phyloP scores from a whole-genome alignment of 768 basidiomycete species.

The Russula abietina region DNA sequence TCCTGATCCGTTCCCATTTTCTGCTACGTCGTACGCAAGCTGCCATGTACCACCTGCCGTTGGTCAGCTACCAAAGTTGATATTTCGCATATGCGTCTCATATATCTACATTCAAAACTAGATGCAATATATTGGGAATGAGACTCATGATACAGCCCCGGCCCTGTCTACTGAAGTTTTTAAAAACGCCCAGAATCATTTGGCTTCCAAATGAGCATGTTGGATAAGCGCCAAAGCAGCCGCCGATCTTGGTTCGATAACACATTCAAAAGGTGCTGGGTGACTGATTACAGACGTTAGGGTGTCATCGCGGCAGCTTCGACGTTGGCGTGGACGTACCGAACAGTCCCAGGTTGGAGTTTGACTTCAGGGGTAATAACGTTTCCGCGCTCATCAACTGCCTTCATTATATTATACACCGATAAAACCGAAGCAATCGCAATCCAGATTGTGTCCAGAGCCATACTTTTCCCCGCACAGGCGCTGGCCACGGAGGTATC shows the following conservation, averaged over 20 bases:
- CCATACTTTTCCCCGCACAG: conserved; percentile 22
- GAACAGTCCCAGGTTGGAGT: conserved; percentile 7
- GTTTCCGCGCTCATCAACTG: conserved; percentile 13
- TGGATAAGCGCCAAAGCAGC: conserved; percentile 19
- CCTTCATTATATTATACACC: conserved; percentile 20
- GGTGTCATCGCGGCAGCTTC: background rate
- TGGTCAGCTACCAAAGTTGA: background rate
- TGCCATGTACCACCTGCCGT: background rate
- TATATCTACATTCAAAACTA: background rate
- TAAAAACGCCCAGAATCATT: background rate
- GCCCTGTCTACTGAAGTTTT: no score
- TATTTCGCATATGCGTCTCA: background rate
- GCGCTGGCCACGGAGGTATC: background rate
- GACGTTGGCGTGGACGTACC: background rate
- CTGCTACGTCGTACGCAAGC: background rate
- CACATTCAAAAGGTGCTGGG: conserved; percentile 20
- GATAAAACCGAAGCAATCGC: conserved; percentile 22
- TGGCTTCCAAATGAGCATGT: conserved; percentile 5
- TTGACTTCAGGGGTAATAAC: conserved; percentile 21
- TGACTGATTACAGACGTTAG: conserved; percentile 2
- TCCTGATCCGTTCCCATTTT: background rate
- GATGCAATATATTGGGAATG: background rate
- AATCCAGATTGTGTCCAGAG: conserved; percentile 25
- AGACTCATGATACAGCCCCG: background rate
- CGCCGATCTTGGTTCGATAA: conserved; percentile 17